These are phyloP conservation scores for Pyrenophora tritici-repentis DNA, from an alignment of 2,329 filamentous ascomycete species.

Conservation along the genomic window DNA sequence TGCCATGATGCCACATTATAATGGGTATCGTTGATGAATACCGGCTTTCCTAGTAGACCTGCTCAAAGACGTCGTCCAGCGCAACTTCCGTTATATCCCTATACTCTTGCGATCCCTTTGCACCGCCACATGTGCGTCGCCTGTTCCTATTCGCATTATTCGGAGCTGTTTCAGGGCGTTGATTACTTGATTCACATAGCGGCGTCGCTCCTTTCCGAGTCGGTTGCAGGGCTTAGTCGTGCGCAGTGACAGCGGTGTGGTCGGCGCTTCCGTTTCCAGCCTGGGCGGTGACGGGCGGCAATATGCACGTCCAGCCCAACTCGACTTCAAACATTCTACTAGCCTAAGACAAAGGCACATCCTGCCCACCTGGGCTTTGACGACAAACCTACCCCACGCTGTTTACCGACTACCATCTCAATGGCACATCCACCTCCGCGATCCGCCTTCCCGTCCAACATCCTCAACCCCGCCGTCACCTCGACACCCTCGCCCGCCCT, in stretches of 20 bases:
- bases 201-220: constrained; percentile 1
- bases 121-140: background rate
- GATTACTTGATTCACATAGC: too few relatives aligned
- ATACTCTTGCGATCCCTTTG: background rate
- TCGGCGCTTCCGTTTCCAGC: constrained; percentile 20
- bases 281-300: constrained; percentile 12
- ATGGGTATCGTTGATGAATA: background rate
- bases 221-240: constrained; percentile 15
- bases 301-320: constrained; percentile 15
- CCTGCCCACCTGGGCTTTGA: constrained; percentile 26
- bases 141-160: background rate
- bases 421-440: constrained; percentile 39
- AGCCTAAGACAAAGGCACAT: constrained; percentile 23
- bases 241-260: constrained; percentile 8
- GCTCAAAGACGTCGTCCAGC: too few relatives aligned
- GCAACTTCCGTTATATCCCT: too few relatives aligned
- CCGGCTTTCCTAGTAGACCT: background rate
- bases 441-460: constrained; percentile 26
- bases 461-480: constrained; percentile 31
- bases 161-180: background rate
- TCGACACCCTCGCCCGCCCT: constrained; percentile 51
- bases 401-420: constrained; percentile 18
- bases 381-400: constrained; percentile 15
- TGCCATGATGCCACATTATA: constrained; percentile 2
- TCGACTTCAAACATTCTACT: constrained; percentile 32